phyloP scores from a whole-genome alignment of 345 rosid genomes.

The Erysimum cheiranthoides region DNA sequence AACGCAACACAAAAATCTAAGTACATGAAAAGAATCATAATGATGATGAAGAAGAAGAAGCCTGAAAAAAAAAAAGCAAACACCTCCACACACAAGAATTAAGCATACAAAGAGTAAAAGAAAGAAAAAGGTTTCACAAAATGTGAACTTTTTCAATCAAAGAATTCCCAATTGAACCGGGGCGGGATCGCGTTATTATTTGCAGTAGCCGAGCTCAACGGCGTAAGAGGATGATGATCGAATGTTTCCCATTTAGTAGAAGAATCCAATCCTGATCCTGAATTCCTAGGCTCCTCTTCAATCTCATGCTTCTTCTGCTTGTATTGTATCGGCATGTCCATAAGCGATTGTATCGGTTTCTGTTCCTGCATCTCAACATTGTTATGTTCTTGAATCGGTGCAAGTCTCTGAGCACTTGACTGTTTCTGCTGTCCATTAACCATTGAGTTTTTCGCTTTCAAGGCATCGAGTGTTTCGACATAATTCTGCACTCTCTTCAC shows the following conservation, averaged over 20 bases:
- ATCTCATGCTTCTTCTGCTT: conserved; percentile 50
- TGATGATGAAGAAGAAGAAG: conserved; percentile 49
- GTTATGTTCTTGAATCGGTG: conserved; percentile 45
- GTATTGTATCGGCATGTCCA: conserved; percentile 51
- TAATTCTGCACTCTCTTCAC: conserved; percentile 92
- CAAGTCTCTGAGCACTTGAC: conserved; percentile 52
- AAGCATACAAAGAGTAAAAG: conserved; percentile 36
- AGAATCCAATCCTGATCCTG: conserved; percentile 54
- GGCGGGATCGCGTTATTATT: conserved; percentile 55
- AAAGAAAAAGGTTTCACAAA: conserved; percentile 19
- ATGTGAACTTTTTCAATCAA: conserved; percentile 53
- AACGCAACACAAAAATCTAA: conserved; percentile 58
- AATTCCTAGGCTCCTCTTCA: conserved; percentile 49
- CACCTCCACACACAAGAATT: conserved; percentile 71
- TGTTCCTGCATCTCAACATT: conserved; percentile 49
- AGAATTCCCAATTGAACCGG: conserved; percentile 92
- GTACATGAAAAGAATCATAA: conserved; percentile 84
- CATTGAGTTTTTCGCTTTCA: conserved; percentile 82
- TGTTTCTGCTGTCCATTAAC: conserved; percentile 54
- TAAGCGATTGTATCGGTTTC: conserved; percentile 51
- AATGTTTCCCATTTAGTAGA: conserved; percentile 96
- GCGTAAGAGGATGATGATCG: conserved; percentile 57
- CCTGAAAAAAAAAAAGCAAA: conserved; percentile 47
- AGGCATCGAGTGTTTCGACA: conserved; percentile 83
- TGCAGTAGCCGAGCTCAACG: conserved; percentile 50